Evolutionary conservation across 2,329 filamentous ascomycete species (phyloP).

Genomic region (Pseudovirgaria hyperparasitica): DNA sequence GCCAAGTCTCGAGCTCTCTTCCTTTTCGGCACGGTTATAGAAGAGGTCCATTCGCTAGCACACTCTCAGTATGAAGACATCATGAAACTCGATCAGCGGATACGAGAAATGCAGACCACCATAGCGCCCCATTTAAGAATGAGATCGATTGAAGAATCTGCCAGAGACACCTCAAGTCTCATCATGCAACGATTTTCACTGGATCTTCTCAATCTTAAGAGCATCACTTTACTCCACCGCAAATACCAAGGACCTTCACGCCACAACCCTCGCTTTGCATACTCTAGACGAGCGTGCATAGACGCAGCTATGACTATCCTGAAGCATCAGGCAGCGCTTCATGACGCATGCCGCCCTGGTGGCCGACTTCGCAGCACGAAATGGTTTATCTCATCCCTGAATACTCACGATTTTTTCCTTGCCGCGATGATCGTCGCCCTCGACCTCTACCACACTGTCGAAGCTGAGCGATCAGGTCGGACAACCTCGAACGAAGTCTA

Average conservation of each 20-base stretch:
- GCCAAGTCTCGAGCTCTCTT: slow-evolving; percentile 55
- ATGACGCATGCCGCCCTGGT: slow-evolving; percentile 58
- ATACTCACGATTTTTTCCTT: slow-evolving; percentile 73
- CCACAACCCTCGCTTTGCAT: slow-evolving; percentile 67
- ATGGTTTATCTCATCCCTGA: slow-evolving; percentile 69
- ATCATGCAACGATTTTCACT: slow-evolving; percentile 76
- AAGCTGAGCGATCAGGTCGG: slow-evolving; percentile 26
- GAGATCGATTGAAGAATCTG: slow-evolving; percentile 59
- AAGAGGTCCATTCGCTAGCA: slow-evolving; percentile 47
- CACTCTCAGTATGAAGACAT: slow-evolving; percentile 51
- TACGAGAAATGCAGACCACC: slow-evolving; percentile 46
- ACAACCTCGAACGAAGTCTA: slow-evolving; percentile 23
- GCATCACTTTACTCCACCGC: slow-evolving; percentile 76
- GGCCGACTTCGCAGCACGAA: slow-evolving; percentile 61
- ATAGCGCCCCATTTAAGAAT: slow-evolving; percentile 72
- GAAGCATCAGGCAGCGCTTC: slow-evolving; percentile 60
- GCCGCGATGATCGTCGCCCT: slow-evolving; percentile 75
- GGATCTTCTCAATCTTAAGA: slow-evolving; percentile 78
- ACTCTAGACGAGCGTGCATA: slow-evolving; percentile 72
- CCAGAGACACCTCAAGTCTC: slow-evolving; percentile 52
- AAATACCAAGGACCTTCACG: slow-evolving; percentile 72
- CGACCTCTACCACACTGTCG: slow-evolving; percentile 61
- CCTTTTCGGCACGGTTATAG: slow-evolving; percentile 60
- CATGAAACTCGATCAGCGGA: slow-evolving; percentile 45
- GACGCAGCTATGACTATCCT: slow-evolving; percentile 78